A percentile compares a stretch with the other conserved stretches of the same genome.
These are phyloP conservation scores for Zygoascus meyerae DNA, from an alignment of 1,139 yeast genomes.

Conservation along the genomic window DNA sequence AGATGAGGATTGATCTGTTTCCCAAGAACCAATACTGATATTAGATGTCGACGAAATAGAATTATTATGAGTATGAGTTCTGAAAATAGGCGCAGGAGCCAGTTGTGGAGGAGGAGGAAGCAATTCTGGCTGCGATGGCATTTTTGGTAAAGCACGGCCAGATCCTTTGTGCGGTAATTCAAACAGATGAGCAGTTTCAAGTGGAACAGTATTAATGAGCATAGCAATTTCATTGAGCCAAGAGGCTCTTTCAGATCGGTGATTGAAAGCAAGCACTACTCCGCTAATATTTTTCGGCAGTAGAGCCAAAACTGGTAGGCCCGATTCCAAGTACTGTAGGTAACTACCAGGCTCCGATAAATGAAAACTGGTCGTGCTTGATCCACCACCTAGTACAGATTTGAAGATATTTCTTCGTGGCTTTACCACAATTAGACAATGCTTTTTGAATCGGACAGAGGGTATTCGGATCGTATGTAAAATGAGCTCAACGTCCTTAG, in stretches of 20 bases:
- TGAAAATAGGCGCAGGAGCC: conserved; percentile 1
- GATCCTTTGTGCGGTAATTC: conserved; percentile 1
- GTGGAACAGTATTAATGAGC: conserved; percentile 4
- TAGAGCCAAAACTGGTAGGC: conserved; percentile 1
- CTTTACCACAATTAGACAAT: not conserved
- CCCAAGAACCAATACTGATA: not conserved
- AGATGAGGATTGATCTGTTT: not conserved
- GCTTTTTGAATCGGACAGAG: not conserved
- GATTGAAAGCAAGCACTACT: not conserved
- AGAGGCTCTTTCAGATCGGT: not conserved
- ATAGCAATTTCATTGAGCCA: conserved; percentile 8
- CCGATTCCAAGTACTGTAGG: not conserved
- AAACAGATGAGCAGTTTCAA: conserved; percentile 8
- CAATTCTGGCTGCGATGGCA: not conserved
- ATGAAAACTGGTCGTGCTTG: not conserved
- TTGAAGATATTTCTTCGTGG: not conserved
- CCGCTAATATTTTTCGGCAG: not conserved
- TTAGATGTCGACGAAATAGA: not conserved
- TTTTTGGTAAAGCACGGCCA: not conserved
- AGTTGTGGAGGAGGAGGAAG: conserved; percentile 1
- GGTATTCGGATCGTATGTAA: conserved; percentile 1
- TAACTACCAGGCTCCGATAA: not conserved
- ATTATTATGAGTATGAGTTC: not conserved
- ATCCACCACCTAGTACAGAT: not conserved
- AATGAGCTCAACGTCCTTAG: conserved; percentile 6